Evolutionary conservation across 2,329 filamentous ascomycete genomes (phyloP), one percentile per base, ranked within the genome.

Genomic region (Cladorrhinum sp.): DNA sequence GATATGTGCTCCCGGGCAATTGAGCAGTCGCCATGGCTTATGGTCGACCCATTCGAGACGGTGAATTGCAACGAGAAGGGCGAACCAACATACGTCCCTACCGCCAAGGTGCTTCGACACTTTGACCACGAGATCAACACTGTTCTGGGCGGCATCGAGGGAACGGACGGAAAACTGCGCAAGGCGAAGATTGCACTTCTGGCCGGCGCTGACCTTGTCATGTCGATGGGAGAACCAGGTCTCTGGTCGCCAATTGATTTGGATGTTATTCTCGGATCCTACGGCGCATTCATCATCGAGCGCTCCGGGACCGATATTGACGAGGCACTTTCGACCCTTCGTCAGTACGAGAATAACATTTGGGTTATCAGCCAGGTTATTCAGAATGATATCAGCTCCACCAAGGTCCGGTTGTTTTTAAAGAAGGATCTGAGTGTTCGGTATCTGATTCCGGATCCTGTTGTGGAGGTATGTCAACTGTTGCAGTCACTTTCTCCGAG

Each of bases 111-210:
- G 46, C 80, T 97, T 54, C 92, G 96, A 71, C 94, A 97, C 75
- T 95, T 97, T 69, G 87, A 96, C 67, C 79, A 94, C 71, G 92
- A 97, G 73, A 91, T 97, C 72, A 96, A 97, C 73, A 83, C 85
- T 23, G 84, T 91, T 50, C 79, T 87, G 28, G 87, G 89, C 42
- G 93, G 93, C 6, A 85, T 95, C 28, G 82, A 90, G 69, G 84
- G 82, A 52, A 80, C 82, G 20, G 83, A 88, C 66, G 91, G 91
- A 62, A 79, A 80, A 57, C 85, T 82, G 70, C 88, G 86, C 73
- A 83, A 80, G 48, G 88, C 89, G 18, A 86, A 87, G 61, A 91
- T 97, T 66, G 87, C 91, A 53, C 82, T 97, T 36, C 82, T 97
- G 30, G 92, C 91, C 2, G 68, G 94, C 4, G 88, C 86, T 7